Conservation (phyloP, 768 basidiomycete genomes). For the Tricholoma sp. region DNA sequence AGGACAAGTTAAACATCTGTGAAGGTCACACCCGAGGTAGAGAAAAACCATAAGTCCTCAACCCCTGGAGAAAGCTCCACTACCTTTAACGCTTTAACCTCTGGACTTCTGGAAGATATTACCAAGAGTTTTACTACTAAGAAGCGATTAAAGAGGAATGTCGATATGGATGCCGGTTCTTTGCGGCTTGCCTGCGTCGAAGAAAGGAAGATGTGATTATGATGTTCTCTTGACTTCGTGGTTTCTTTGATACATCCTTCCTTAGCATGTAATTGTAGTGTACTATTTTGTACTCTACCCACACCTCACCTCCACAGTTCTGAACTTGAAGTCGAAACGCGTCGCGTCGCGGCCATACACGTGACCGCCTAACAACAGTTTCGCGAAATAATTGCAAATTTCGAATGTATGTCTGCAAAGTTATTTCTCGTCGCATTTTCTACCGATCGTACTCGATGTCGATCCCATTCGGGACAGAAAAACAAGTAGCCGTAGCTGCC, state of each 20-base stretch:
- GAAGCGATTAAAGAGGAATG: not conserved
- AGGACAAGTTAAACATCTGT: not conserved
- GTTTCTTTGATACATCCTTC: too few species aligned
- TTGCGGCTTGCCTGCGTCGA: not conserved
- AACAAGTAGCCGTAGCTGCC: conserved; percentile 77
- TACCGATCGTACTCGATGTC: conserved; percentile 41
- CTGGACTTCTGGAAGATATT: not conserved
- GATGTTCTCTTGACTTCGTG: not conserved
- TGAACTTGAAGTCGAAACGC: too few species aligned
- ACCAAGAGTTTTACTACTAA: not conserved
- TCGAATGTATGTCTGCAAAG: conserved; percentile 3
- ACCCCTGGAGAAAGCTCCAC: not conserved
- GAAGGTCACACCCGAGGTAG: not conserved
- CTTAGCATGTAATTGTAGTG: too few species aligned
- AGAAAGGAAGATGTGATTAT: not conserved
- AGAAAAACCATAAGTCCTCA: not conserved
- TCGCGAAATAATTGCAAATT: not conserved
- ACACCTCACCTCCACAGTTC: too few species aligned
- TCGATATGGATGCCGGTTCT: not conserved
- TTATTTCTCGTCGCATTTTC: conserved; percentile 11
- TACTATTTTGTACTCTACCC: too few species aligned
- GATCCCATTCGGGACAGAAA: conserved; percentile 56
- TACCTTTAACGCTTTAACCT: not conserved
- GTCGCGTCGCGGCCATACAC: not conserved
- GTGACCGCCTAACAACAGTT: not conserved